Base-by-base conservation (phyloP, 139 green algal species). In the Yamagishiella unicocca region DNA sequence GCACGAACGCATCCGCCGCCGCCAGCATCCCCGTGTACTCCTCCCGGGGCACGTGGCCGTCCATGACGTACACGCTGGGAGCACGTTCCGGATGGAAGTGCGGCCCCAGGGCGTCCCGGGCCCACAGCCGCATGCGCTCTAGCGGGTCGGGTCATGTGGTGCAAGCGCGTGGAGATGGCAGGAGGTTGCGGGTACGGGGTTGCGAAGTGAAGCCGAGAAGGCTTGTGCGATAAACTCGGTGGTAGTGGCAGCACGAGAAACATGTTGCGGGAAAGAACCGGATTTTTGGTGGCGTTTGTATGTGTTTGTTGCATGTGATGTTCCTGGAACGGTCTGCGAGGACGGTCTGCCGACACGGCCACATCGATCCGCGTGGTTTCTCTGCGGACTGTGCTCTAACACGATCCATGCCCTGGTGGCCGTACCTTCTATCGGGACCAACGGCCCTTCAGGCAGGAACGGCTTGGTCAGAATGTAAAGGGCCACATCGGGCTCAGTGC, bases 1-100 rank as follows among this genome's bases (percentile, higher is more conserved):
- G 83, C 70, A 98, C 95, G 58, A 97, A 95, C 14, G 79, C 89
- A 71, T 98, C 92, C 1, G 91, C 92, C 5, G 91, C 90, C 77
- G 70, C 68, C 85, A 90, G 90, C 72, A 94, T 76, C 45, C 50
- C 67, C 66, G 35, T 29, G 76, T 72, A 90, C 37, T 55, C 29
- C 24, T 0, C 0, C 14, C 50, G 64, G 37, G 27, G 8, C 40
- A 66, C 50, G 54, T 46, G 35, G 37, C 43, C 35, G 21, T 31
- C 7, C 10, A 31, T 2, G 2, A 87, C 0, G 10, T 37, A 71
- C 82, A 87, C 67, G 4, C 67, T 33, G 1, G 82, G 82, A 2
- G 4, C 43, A 21, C 12, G 29, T 12, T 10, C 4, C 21, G 35
- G 64, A 2, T 67, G 45, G 42, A 67, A 31, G 1, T 37, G 9